A percentile compares a stretch with the other conserved stretches of the same genome.
Conservation (phyloP, 768 basidiomycete species). For the Crepidotus variabilis region DNA sequence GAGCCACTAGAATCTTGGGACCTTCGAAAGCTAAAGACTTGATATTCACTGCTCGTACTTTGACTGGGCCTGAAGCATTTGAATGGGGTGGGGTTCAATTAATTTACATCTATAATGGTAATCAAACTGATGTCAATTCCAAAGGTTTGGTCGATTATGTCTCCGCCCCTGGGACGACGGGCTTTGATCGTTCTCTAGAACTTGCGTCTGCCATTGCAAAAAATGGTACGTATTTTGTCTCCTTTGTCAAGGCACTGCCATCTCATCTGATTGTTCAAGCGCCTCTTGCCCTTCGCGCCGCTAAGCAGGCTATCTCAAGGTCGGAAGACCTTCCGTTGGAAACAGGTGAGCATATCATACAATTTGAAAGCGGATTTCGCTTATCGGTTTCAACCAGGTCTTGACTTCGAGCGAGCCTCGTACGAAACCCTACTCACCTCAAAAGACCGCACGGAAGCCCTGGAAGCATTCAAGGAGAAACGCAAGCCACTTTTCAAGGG, state of each 20-base stretch:
- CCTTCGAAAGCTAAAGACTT: slow-evolving; percentile 80
- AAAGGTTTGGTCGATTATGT: slow-evolving; percentile 83
- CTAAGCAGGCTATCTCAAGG: slow-evolving; percentile 80
- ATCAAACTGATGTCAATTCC: slow-evolving; percentile 13
- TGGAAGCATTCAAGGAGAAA: slow-evolving; percentile 85
- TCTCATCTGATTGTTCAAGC: slow-evolving; percentile 38
- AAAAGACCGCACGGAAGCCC: slow-evolving; percentile 78
- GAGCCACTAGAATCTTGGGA: slow-evolving; percentile 74
- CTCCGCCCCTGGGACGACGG: slow-evolving; percentile 54
- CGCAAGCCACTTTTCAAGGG: slow-evolving; percentile 76
- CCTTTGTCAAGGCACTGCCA: background rate
- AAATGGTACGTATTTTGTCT: slow-evolving; percentile 47
- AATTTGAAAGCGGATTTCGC: background rate
- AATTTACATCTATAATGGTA: background rate
- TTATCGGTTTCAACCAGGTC: slow-evolving; percentile 38
- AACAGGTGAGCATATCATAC: slow-evolving; percentile 41
- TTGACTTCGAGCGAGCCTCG: slow-evolving; percentile 87
- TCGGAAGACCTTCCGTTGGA: slow-evolving; percentile 79
- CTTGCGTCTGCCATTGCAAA: slow-evolving; percentile 65
- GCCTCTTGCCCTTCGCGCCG: slow-evolving; percentile 82
- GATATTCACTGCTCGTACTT: slow-evolving; percentile 74
- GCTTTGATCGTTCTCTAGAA: slow-evolving; percentile 64
- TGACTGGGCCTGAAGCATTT: slow-evolving; percentile 65
- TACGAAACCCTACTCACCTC: slow-evolving; percentile 78
- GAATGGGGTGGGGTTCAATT: slow-evolving; percentile 54